These are phyloP conservation scores for Penicillium sp. DNA, from an alignment of 2,329 filamentous ascomycete genomes.

Conservation along the genomic window DNA sequence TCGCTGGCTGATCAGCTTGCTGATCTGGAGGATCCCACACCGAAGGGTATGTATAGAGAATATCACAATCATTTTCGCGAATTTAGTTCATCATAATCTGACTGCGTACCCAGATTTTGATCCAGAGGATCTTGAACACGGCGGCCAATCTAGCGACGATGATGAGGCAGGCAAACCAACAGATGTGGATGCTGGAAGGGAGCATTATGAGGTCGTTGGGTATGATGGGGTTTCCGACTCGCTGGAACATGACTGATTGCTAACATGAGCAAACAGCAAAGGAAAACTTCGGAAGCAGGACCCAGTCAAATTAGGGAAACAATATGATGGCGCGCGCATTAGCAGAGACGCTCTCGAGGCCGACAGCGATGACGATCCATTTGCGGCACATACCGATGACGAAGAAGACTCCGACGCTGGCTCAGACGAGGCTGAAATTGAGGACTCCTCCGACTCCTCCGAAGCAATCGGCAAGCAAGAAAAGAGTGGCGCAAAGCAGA, in stretches of 20 bases:
- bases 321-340: constrained; percentile 77
- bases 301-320: constrained; percentile 67
- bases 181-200: constrained; percentile 63
- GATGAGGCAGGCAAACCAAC: constrained; percentile 48
- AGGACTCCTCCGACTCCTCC: neutral
- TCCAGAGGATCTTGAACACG: constrained; percentile 67
- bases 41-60: constrained; percentile 54
- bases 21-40: constrained; percentile 61
- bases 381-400: constrained; percentile 37
- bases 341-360: constrained; percentile 67
- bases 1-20: constrained; percentile 62
- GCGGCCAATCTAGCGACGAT: constrained; percentile 57
- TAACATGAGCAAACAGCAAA: constrained; percentile 55
- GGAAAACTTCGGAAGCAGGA: constrained; percentile 79
- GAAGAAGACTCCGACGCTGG: constrained; percentile 22
- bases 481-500: neutral
- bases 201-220: constrained; percentile 82
- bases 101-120: constrained; percentile 65
- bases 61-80: neutral
- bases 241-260: neutral
- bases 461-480: neutral
- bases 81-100: neutral
- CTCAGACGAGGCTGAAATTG: constrained; percentile 9
- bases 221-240: constrained; percentile 32
- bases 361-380: constrained; percentile 54